These are phyloP conservation scores for Rhizophlyctis rosea DNA, from an alignment of 192 early-diverging fungal species.

Conservation along the genomic window DNA sequence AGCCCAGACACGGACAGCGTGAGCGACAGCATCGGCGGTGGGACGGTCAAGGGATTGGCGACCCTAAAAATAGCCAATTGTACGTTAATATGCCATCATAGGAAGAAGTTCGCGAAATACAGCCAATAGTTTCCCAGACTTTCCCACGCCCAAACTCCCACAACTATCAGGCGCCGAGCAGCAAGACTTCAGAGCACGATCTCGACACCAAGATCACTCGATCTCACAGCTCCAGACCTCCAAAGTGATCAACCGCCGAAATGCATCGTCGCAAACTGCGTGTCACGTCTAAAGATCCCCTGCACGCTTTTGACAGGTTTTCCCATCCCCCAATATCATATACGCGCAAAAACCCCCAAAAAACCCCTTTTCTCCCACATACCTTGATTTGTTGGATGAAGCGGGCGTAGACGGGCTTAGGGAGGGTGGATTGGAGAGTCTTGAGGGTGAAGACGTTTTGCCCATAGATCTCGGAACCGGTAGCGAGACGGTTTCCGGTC, in stretches of 20 bases:
- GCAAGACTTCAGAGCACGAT: too few relatives aligned
- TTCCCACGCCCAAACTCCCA: background rate
- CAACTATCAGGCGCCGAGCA: background rate
- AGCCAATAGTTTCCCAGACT: background rate
- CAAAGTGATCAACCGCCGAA: too few relatives aligned
- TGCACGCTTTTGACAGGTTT: too few relatives aligned
- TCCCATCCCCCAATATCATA: slow-evolving; percentile 3
- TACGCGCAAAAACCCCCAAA: too few relatives aligned
- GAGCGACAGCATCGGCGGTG: slow-evolving; percentile 98
- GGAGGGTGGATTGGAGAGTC: slow-evolving; percentile 82
- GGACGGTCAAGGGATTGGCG: slow-evolving; percentile 83
- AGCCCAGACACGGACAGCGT: slow-evolving; percentile 97
- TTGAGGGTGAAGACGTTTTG: slow-evolving; percentile 93
- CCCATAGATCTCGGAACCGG: slow-evolving; percentile 89
- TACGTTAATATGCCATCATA: too few relatives aligned
- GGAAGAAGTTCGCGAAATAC: background rate
- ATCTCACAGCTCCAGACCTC: too few relatives aligned
- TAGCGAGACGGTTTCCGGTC: slow-evolving; percentile 67
- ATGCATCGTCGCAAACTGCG: too few relatives aligned
- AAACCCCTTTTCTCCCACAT: slow-evolving; percentile 1
- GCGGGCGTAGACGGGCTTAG: slow-evolving; percentile 91
- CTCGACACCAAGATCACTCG: too few relatives aligned
- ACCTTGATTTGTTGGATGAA: slow-evolving; percentile 89
- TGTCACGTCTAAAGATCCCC: too few relatives aligned
- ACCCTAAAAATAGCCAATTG: slow-evolving; percentile 65